Evolutionary conservation across 2,329 filamentous ascomycete genomes (phyloP).

Genomic region (Trichoderma sp.): DNA sequence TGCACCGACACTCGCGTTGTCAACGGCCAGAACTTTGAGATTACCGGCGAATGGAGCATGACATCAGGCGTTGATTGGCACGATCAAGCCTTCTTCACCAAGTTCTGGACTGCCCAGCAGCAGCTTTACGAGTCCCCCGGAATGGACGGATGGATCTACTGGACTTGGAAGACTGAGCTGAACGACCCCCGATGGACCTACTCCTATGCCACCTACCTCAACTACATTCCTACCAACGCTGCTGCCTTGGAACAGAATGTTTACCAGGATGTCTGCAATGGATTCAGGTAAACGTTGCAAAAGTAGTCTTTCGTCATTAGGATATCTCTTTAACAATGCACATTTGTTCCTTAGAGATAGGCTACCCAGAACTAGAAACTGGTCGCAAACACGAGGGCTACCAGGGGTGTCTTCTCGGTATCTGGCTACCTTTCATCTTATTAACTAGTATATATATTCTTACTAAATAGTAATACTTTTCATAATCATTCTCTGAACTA

Average conservation of each 20-base stretch:
- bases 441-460: not conserved
- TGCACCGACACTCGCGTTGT: slow-evolving; percentile 50
- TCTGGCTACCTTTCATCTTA: not conserved
- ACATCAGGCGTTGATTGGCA: slow-evolving; percentile 49
- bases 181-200: slow-evolving; percentile 38
- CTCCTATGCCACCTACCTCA: slow-evolving; percentile 30
- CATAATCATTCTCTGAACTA: not conserved
- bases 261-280: slow-evolving; percentile 31
- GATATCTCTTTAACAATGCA: not conserved
- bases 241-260: slow-evolving; percentile 32
- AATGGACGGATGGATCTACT: slow-evolving; percentile 58
- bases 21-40: slow-evolving; percentile 39
- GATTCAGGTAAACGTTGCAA: slow-evolving; percentile 22
- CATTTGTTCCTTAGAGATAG: not conserved
- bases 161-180: slow-evolving; percentile 56
- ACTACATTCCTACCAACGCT: slow-evolving; percentile 31
- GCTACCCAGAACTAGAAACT: not conserved
- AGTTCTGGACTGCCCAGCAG: slow-evolving; percentile 60
- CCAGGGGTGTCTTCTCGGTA: not conserved
- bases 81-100: slow-evolving; percentile 51
- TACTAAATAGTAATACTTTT: not conserved
- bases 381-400: slow-evolving; percentile 23
- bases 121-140: slow-evolving; percentile 53
- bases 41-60: slow-evolving; percentile 62
- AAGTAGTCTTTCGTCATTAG: not conserved